Evolutionary conservation across 441 rosid species (phyloP).

Genomic region (Gossypium davidsonii): DNA sequence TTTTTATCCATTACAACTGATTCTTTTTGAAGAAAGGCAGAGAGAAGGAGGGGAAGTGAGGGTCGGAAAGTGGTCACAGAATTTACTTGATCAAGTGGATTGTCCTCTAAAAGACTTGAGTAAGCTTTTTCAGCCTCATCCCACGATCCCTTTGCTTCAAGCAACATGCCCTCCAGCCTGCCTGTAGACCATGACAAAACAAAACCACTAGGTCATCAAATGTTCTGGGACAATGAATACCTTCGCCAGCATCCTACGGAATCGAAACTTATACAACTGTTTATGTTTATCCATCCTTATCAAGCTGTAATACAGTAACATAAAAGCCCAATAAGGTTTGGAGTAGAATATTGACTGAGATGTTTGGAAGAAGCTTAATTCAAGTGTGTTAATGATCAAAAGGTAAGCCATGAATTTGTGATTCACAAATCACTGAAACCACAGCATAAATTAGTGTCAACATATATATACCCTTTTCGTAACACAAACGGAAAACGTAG

Average conservation of each 20-base stretch:
- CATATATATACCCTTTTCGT: not conserved
- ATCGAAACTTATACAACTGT: not conserved
- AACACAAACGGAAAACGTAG: not conserved
- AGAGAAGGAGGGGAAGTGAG: not conserved
- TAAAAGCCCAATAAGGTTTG: not conserved
- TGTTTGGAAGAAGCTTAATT: not conserved
- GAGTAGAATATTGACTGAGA: not conserved
- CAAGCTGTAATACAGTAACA: not conserved
- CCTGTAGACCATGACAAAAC: conserved; percentile 39
- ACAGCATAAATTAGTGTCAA: not conserved
- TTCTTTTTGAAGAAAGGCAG: not conserved
- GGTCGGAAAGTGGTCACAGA: not conserved
- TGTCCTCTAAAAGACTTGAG: conserved; percentile 79
- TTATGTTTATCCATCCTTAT: not conserved
- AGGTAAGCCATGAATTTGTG: conserved; percentile 4
- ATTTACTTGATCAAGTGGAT: conserved; percentile 79
- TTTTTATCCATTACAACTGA: not conserved
- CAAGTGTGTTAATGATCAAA: not conserved
- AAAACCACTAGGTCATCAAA: conserved; percentile 11
- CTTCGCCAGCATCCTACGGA: not conserved
- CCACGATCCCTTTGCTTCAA: conserved; percentile 90
- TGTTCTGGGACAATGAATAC: not conserved
- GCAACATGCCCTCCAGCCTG: conserved; percentile 73
- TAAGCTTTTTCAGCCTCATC: conserved; percentile 86
- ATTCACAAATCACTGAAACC: not conserved